Evolutionary conservation across 768 basidiomycete genomes (phyloP).

Genomic region (Leccinum arenicola): DNA sequence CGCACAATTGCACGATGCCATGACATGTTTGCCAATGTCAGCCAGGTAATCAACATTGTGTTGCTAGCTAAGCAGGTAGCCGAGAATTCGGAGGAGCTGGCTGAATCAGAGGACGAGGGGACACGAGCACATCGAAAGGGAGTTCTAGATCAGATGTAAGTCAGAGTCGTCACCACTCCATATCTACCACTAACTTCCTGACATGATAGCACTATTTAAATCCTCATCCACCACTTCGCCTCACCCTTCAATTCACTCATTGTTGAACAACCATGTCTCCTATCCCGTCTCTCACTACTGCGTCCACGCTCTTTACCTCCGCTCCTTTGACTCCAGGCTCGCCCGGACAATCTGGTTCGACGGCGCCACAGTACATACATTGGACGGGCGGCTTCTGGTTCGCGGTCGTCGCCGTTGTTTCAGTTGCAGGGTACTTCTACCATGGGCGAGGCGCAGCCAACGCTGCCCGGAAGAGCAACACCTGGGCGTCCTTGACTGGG

Average conservation of each 20-base stretch:
- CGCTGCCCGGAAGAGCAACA: neutral
- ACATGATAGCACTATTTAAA: conserved; percentile 8
- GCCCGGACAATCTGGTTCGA: neutral
- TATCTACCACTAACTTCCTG: neutral
- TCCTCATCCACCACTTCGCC: neutral
- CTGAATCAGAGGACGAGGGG: too few species aligned
- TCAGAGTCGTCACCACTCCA: too few species aligned
- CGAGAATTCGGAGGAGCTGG: too few species aligned
- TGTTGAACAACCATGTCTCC: conserved; percentile 17
- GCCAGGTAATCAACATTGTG: too few species aligned
- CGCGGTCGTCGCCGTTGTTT: conserved; percentile 11
- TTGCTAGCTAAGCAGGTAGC: too few species aligned
- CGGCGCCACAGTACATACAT: neutral
- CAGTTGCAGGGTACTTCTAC: conserved; percentile 15
- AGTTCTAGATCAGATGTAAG: too few species aligned
- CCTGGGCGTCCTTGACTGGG: conserved; percentile 5
- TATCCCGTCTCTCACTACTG: conserved; percentile 6
- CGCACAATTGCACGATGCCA: too few species aligned
- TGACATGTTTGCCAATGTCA: too few species aligned
- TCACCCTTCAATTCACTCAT: neutral
- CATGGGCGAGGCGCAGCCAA: conserved; percentile 3
- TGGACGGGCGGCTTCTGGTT: conserved; percentile 17
- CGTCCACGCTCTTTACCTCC: neutral
- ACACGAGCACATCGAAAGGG: too few species aligned
- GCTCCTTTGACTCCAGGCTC: neutral